Evolutionary conservation across 805 yeast species (phyloP), one percentile per base, ranked within the genome.

Genomic region (Metschnikowia gelsemii): DNA sequence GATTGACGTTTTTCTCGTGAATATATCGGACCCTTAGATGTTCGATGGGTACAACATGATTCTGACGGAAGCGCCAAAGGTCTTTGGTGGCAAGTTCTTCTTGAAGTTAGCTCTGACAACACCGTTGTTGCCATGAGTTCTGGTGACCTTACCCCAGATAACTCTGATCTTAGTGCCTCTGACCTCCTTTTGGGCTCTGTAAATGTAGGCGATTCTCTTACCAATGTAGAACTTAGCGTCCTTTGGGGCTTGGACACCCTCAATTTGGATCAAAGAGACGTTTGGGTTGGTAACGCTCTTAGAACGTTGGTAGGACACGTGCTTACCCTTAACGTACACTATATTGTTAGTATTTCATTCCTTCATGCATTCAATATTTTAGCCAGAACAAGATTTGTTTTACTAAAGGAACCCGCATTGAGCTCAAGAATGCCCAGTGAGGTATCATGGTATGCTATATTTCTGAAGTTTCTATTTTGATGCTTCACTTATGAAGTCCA

Each of bases 311-410:
- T 91, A 93, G 66, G 97, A 90, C 71, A 93, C 73, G 86, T 93
- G 99, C 84, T 91, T 93, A 79, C 98, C 99, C 84, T 91, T 93
- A 78, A 93, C 98, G 96, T 93, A 93, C 80, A 93, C 95, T 87
- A 70, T 32, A 18, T 34, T 54, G 72, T 66, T 66, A 66, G 73
- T 67, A 64, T 38, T 12, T 22, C 23, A 2, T 16, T 8, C n/a
- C n/a, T n/a, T n/a, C n/a, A n/a, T n/a, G n/a, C n/a, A n/a, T n/a
- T n/a, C n/a, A n/a, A n/a, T n/a, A n/a, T n/a, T n/a, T n/a, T n/a
- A n/a, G n/a, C n/a, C n/a, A n/a, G n/a, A n/a, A n/a, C n/a, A n/a
- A n/a, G n/a, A n/a, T n/a, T n/a, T n/a, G n/a, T n/a, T n/a, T n/a
- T n/a, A n/a, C n/a, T n/a, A n/a, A n/a, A n/a, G n/a, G n/a, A n/a